Evolutionary conservation across 306 rosid genomes (phyloP).

Genomic region (Astragalus membranaceus): DNA sequence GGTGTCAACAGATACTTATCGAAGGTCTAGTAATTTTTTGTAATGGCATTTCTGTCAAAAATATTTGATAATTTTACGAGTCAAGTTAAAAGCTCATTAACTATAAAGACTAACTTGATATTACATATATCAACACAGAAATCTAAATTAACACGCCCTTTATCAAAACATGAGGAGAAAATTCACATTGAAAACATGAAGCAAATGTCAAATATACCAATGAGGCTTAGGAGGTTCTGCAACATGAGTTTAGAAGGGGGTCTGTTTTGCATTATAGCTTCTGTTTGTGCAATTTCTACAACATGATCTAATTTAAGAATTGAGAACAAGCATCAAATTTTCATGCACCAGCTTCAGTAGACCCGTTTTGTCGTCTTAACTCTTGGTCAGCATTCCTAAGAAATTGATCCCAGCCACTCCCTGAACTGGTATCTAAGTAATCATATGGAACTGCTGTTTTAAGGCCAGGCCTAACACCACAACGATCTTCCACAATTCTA

Average conservation of each 20-base stretch:
- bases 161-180: background rate
- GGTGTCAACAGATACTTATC: too few relatives aligned
- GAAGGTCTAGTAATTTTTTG: too few relatives aligned
- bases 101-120: background rate
- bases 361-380: conserved; percentile 36
- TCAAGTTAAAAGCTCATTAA: background rate
- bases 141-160: background rate
- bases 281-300: too few relatives aligned
- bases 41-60: background rate
- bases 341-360: conserved; percentile 52
- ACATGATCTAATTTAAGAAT: background rate
- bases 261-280: too few relatives aligned
- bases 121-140: background rate
- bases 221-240: too few relatives aligned
- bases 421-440: conserved; percentile 63
- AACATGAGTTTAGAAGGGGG: background rate
- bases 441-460: conserved; percentile 80
- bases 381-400: conserved; percentile 64
- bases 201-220: background rate
- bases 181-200: background rate
- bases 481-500: conserved; percentile 65
- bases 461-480: conserved; percentile 69
- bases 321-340: background rate
- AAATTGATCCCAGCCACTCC: conserved; percentile 87
- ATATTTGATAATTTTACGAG: background rate